Conservation (phyloP, 768 basidiomycete genomes). For the Leccinum arenicola region DNA sequence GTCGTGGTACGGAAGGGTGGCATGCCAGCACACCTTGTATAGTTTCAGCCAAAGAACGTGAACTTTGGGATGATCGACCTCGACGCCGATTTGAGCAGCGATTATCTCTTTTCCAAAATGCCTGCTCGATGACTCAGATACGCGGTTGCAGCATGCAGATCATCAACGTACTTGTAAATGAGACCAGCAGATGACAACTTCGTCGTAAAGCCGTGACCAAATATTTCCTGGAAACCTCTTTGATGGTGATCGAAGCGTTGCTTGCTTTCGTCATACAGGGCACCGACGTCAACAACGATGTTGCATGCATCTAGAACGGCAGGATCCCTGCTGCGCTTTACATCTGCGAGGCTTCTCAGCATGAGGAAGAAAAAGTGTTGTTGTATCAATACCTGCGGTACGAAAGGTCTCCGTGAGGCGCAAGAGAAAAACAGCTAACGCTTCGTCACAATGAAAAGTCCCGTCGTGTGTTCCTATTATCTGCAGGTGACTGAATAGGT, state of each 20-base stretch:
- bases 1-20: constrained; percentile 1
- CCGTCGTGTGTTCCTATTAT: constrained; percentile 93
- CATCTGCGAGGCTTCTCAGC: constrained; percentile 34
- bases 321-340: constrained; percentile 76
- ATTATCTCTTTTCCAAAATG: constrained; percentile 91
- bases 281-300: constrained; percentile 96
- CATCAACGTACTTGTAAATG: constrained; percentile 79
- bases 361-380: not conserved
- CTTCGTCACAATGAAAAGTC: constrained; percentile 97
- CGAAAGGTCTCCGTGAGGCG: constrained; percentile 73
- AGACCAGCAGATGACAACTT: constrained; percentile 93
- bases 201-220: constrained; percentile 83
- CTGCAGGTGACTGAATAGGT: constrained; percentile 34
- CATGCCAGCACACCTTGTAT: constrained; percentile 57
- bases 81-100: constrained; percentile 50
- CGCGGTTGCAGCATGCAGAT: not conserved
- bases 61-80: constrained; percentile 59
- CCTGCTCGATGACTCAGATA: constrained; percentile 36
- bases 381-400: constrained; percentile 56
- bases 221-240: constrained; percentile 85
- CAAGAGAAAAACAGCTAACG: constrained; percentile 88
- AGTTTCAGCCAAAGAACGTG: constrained; percentile 81
- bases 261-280: constrained; percentile 76
- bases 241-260: constrained; percentile 96
- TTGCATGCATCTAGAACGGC: constrained; percentile 73